Conservation (phyloP, 2,329 filamentous ascomycete genomes). For the Colletotrichum spinosum region DNA sequence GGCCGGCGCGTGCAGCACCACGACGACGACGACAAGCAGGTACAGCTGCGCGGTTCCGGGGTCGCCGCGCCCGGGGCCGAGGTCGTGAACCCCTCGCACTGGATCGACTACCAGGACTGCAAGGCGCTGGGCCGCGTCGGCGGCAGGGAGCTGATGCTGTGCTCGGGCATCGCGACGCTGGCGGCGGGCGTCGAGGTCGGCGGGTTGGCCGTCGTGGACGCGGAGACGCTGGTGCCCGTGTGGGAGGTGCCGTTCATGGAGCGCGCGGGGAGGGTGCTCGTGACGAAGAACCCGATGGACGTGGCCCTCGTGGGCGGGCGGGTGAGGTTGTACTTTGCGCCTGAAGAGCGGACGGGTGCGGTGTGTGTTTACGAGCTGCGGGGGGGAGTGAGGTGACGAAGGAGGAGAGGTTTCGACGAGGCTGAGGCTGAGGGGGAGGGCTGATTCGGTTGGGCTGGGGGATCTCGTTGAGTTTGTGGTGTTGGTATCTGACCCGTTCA, state of each 20-base stretch:
- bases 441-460: no score
- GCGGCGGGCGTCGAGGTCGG: constrained; percentile 49
- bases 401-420: not conserved
- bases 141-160: constrained; percentile 58
- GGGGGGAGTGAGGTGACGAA: not conserved
- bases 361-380: constrained; percentile 59
- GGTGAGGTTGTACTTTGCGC: constrained; percentile 59
- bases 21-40: not conserved
- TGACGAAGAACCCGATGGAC: constrained; percentile 63
- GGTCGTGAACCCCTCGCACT: constrained; percentile 55
- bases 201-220: constrained; percentile 60
- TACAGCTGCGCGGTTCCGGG: not conserved
- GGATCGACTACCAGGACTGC: constrained; percentile 64
- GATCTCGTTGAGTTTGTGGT: no score
- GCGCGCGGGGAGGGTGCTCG: constrained; percentile 46
- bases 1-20: no score
- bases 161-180: constrained; percentile 56
- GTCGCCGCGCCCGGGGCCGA: constrained; percentile 42
- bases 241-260: constrained; percentile 59
- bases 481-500: no score
- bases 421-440: no score
- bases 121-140: constrained; percentile 58
- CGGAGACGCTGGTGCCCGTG: constrained; percentile 56
- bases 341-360: constrained; percentile 59
- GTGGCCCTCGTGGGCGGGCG: constrained; percentile 56